Evolutionary conservation across 2,329 filamentous ascomycete genomes (phyloP).

Genomic region (Fusarium floridanum): DNA sequence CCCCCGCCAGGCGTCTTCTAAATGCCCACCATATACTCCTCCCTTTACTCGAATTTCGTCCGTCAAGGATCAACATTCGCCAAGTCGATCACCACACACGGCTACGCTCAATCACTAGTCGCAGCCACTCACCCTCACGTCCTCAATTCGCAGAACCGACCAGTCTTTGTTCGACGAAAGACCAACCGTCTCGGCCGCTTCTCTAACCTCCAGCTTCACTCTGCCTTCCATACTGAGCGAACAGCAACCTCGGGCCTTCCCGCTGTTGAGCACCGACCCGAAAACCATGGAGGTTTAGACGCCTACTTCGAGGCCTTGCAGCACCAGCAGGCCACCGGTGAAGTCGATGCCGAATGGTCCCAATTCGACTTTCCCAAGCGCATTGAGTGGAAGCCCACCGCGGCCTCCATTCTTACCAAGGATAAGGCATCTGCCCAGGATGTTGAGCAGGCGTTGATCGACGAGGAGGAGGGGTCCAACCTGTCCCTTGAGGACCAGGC

Average conservation of each 20-base stretch:
- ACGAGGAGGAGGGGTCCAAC: conserved; percentile 53
- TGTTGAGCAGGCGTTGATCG: conserved; percentile 50
- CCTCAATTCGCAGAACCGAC: conserved; percentile 79
- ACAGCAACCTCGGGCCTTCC: conserved; percentile 61
- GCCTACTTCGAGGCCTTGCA: conserved; percentile 94
- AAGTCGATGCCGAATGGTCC: conserved; percentile 85
- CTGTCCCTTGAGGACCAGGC: conserved; percentile 65
- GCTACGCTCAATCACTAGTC: conserved; percentile 97
- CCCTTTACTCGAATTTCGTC: conserved; percentile 84
- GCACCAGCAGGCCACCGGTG: conserved; percentile 74
- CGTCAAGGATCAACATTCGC: conserved; percentile 88
- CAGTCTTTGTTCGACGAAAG: conserved; percentile 71
- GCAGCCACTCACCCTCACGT: conserved; percentile 87
- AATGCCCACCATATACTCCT: conserved; percentile 85
- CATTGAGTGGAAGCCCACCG: conserved; percentile 86
- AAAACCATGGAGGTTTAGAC: conserved; percentile 78
- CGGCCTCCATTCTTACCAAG: conserved; percentile 69
- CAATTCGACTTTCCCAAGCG: conserved; percentile 91
- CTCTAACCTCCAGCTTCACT: conserved; percentile 74
- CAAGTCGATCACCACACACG: conserved; percentile 96
- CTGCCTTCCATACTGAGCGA: conserved; percentile 78
- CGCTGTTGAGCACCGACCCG: conserved; percentile 66
- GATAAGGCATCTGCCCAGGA: conserved; percentile 62
- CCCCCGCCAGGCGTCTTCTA: conserved; percentile 79
- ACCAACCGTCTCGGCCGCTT: conserved; percentile 68